A percentile compares a stretch with the other conserved stretches of the same genome.
These are phyloP conservation scores for Candida tammaniensis DNA, from an alignment of 805 yeast genomes.

Conservation along the genomic window DNA sequence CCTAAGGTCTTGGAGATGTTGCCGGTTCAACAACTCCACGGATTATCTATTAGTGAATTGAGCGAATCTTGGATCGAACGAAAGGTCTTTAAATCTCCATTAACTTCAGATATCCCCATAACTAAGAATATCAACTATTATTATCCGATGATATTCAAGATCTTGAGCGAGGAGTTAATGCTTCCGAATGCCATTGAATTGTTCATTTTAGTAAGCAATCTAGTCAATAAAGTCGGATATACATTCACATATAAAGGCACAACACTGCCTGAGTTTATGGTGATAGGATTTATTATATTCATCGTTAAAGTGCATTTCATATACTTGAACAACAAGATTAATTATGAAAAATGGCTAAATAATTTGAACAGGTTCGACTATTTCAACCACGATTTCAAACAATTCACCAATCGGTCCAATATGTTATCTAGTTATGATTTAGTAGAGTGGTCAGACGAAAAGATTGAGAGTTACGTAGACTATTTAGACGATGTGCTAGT, in stretches of 20 bases:
- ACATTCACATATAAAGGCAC: conserved; percentile 4
- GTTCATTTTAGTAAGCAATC: conserved; percentile 28
- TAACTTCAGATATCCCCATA: neutral
- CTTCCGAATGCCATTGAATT: conserved; percentile 50
- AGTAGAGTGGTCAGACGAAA: conserved; percentile 45
- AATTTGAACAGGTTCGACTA: conserved; percentile 3
- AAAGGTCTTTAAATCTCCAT: neutral
- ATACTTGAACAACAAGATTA: conserved; percentile 16
- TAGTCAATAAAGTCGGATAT: conserved; percentile 13
- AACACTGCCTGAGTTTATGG: conserved; percentile 39
- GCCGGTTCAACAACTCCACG: conserved; percentile 19
- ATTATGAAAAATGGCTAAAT: conserved; percentile 16
- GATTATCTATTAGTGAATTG: conserved; percentile 2
- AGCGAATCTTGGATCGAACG: conserved; percentile 4
- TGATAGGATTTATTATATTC: conserved; percentile 30
- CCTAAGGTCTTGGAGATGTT: conserved; percentile 28
- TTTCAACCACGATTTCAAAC: conserved; percentile 9
- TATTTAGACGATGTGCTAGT: conserved; percentile 45
- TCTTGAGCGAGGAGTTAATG: conserved; percentile 41
- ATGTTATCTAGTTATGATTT: conserved; percentile 23
- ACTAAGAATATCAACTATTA: conserved; percentile 19
- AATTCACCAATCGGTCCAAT: conserved; percentile 9
- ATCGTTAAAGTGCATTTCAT: conserved; percentile 31
- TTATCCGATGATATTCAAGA: conserved; percentile 38
- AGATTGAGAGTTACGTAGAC: conserved; percentile 46